Base-by-base conservation (phyloP, 192 early-diverging fungal species). In the Funneliformis geosporum region DNA sequence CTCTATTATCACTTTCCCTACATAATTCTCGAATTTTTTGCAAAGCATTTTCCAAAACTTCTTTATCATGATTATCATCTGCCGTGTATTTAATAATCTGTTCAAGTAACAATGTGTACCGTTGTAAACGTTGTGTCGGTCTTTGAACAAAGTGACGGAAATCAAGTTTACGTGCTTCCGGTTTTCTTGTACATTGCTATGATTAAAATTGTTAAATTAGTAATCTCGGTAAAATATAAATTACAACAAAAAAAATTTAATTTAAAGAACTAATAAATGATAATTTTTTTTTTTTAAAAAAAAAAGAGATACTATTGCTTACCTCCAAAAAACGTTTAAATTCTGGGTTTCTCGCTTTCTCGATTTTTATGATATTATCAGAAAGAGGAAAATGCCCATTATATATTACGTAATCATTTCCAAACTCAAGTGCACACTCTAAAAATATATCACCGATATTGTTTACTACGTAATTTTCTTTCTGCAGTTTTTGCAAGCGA, bases 371-470 rank as follows among this genome's bases (percentile, higher is more conserved):
- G 27, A 84, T 81, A 79, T 92, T 89, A 81, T 94, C 92, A 59
- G 93, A 91, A 69, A 93, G 88, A 3, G 89, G 89, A 78, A 95
- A 91, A 81, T 94, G 88, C 5, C 91, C 92, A 44, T 94, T 94
- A 83, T 98, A 98, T 18, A 87, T 86, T 33, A 93, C 87, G 65
- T 96, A 97, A 8, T 89, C 83, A 44, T 92, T 86, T 33, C 79
- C 77, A 44, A 96, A 90, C 80, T 88, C 83, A 33, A 88, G 80
- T 0, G 92, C 87, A 76, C 92, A 87, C 61, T 84, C 72, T 27
- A 94, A 70, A 42, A 98, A 87, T 25, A 97, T 89, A 79, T 96
- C 94, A 39, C 97, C 97, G 25, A 98, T 90, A 68, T 87, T 85
- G 78, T 93, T 88, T 23, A 97, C 92, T 16, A 98, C 82, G 50